Percentiles rank a stretch among this genome's conserved stretches.
phyloP scores from a whole-genome alignment of 495 filamentous ascomycete genomes.

The Talaromyces proteolyticus region DNA sequence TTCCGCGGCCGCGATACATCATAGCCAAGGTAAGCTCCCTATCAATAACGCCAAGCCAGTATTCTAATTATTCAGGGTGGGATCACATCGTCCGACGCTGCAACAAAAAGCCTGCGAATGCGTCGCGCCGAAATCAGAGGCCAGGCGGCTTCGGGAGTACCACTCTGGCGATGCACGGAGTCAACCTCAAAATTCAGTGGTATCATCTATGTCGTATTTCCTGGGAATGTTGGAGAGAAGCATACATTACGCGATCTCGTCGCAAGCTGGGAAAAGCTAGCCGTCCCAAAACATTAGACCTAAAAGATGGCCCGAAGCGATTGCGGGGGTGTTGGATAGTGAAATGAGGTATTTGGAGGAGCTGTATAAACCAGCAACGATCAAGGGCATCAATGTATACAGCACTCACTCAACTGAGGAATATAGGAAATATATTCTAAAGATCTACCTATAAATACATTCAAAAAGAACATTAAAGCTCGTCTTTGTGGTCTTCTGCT shows the following conservation, averaged over 20 bases:
- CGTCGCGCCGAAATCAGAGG: slow-evolving; percentile 47
- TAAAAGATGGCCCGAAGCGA: background rate
- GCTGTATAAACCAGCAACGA: too few relatives aligned
- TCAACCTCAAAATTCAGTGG: slow-evolving; percentile 34
- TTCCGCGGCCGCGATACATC: slow-evolving; percentile 43
- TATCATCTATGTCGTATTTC: slow-evolving; percentile 49
- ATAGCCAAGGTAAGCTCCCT: slow-evolving; percentile 39
- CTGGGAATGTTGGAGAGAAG: slow-evolving; percentile 51
- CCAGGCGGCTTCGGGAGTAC: slow-evolving; percentile 48
- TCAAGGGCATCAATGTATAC: too few relatives aligned
- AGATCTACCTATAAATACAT: too few relatives aligned
- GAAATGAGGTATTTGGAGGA: too few relatives aligned
- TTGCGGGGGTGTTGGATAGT: too few relatives aligned
- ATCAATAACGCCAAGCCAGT: background rate
- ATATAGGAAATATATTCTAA: background rate
- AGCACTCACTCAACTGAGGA: too few relatives aligned
- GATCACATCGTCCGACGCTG: slow-evolving; percentile 48
- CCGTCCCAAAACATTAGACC: background rate
- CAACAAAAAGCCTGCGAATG: slow-evolving; percentile 45
- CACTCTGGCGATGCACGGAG: slow-evolving; percentile 50
- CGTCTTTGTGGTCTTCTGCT: slow-evolving; percentile 11
- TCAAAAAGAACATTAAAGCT: background rate
- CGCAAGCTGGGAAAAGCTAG: slow-evolving; percentile 18
- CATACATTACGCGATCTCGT: slow-evolving; percentile 36
- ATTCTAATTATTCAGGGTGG: slow-evolving; percentile 28